Conservation (phyloP, 306 rosid species). For the Spatholobus suberectus region DNA sequence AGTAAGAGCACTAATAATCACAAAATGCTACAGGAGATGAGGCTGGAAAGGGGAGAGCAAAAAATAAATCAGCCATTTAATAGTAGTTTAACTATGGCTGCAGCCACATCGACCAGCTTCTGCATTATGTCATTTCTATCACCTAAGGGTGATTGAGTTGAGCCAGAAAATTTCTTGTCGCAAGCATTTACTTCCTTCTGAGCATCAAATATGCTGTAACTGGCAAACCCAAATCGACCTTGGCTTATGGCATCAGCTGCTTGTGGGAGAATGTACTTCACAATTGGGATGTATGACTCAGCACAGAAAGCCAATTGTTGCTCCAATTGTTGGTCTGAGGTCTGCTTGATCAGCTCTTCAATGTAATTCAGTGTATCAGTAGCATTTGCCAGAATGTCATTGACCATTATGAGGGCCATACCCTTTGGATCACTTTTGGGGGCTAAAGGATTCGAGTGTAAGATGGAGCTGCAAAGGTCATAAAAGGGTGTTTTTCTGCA, state of each 20-base stretch:
- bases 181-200: constrained; percentile 70
- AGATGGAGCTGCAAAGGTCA: constrained; percentile 56
- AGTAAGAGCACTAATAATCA: neutral
- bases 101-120: constrained; percentile 65
- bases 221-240: constrained; percentile 73
- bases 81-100: constrained; percentile 62
- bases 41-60: neutral
- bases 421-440: constrained; percentile 57
- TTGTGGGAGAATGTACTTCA: constrained; percentile 77
- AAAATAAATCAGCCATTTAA: constrained; percentile 48
- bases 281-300: constrained; percentile 77
- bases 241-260: constrained; percentile 72
- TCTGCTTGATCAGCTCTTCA: constrained; percentile 51
- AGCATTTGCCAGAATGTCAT: constrained; percentile 48
- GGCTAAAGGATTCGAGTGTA: constrained; percentile 53
- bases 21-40: constrained; percentile 1
- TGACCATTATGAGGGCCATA: constrained; percentile 55
- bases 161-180: constrained; percentile 62
- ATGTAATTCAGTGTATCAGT: constrained; percentile 52
- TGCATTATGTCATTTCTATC: constrained; percentile 61
- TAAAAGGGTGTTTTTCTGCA: constrained; percentile 61
- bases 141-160: constrained; percentile 50
- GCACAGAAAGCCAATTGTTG: constrained; percentile 78
- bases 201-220: constrained; percentile 69
- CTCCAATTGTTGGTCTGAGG: constrained; percentile 56